Evolutionary conservation across 345 rosid genomes (phyloP).

Genomic region (Noccaea caerulescens): DNA sequence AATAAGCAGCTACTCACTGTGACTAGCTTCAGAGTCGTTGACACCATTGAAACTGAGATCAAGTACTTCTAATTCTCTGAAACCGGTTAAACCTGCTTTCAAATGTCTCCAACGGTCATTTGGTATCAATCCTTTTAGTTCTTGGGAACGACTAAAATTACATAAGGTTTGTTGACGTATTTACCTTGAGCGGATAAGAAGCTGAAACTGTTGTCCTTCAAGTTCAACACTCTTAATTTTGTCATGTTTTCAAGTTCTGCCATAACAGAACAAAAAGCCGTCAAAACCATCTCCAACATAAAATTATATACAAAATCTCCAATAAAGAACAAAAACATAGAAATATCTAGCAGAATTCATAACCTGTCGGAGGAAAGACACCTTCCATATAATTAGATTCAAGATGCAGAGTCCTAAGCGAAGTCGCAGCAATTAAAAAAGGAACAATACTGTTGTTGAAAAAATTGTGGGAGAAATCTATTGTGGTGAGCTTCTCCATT

Average conservation of each 20-base stretch:
- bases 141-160: neutral
- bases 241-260: slow-evolving; percentile 23
- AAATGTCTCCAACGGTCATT: slow-evolving; percentile 9
- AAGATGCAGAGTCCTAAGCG: slow-evolving; percentile 27
- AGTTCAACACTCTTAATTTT: slow-evolving; percentile 21
- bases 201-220: slow-evolving; percentile 27
- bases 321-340: neutral
- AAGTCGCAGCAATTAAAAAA: slow-evolving; percentile 20
- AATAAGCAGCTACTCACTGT: slow-evolving; percentile 10
- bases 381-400: slow-evolving; percentile 35
- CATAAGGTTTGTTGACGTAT: neutral
- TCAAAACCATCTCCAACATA: slow-evolving; percentile 18
- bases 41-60: slow-evolving; percentile 26
- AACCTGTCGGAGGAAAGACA: slow-evolving; percentile 35
- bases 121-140: neutral
- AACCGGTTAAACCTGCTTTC: slow-evolving; percentile 12
- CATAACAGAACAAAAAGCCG: slow-evolving; percentile 1
- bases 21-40: slow-evolving; percentile 15
- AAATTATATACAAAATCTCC: neutral
- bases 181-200: slow-evolving; percentile 31
- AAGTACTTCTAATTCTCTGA: slow-evolving; percentile 23
- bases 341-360: neutral
- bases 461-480: slow-evolving; percentile 23
- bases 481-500: slow-evolving; percentile 22
- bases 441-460: slow-evolving; percentile 36